A percentile compares a stretch with the other conserved stretches of the same genome.
Conservation (phyloP, 2,329 filamentous ascomycete genomes). For the Eurotiales sp. region DNA sequence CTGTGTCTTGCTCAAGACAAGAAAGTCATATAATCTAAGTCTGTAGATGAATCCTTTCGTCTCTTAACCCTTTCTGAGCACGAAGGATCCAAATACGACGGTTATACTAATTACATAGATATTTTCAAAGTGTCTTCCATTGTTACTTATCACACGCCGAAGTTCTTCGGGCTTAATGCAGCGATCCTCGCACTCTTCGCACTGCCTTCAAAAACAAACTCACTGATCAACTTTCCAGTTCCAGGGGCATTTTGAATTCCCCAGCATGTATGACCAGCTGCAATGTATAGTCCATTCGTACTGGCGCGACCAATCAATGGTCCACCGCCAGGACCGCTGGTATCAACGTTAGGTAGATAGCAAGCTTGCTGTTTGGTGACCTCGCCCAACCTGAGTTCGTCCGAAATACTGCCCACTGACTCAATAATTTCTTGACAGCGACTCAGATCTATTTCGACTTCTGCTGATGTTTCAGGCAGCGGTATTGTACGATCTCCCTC, state of each 20-base stretch:
- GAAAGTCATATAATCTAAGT: too few species aligned
- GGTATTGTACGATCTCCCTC: slow-evolving; percentile 75
- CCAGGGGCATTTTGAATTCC: slow-evolving; percentile 93
- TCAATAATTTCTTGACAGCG: slow-evolving; percentile 83
- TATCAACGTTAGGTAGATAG: slow-evolving; percentile 74
- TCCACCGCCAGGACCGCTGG: slow-evolving; percentile 49
- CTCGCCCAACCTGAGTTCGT: slow-evolving; percentile 62
- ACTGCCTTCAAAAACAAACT: slow-evolving; percentile 70
- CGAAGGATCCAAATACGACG: too few species aligned
- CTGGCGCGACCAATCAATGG: slow-evolving; percentile 76
- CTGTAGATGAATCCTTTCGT: too few species aligned
- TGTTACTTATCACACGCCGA: slow-evolving; percentile 33
- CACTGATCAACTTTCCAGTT: slow-evolving; percentile 76
- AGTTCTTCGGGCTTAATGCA: slow-evolving; percentile 64
- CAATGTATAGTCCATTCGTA: slow-evolving; percentile 71
- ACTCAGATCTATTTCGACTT: slow-evolving; percentile 69
- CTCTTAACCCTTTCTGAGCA: too few species aligned
- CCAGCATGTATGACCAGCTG: slow-evolving; percentile 94
- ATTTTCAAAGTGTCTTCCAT: too few species aligned
- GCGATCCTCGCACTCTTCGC: slow-evolving; percentile 65
- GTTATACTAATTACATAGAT: too few species aligned
- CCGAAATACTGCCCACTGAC: slow-evolving; percentile 59
- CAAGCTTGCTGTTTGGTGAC: slow-evolving; percentile 80
- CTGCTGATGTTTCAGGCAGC: slow-evolving; percentile 70
- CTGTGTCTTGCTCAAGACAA: too few species aligned